Base-by-base conservation (phyloP, 768 basidiomycete genomes). In the Daedalea quercina region DNA sequence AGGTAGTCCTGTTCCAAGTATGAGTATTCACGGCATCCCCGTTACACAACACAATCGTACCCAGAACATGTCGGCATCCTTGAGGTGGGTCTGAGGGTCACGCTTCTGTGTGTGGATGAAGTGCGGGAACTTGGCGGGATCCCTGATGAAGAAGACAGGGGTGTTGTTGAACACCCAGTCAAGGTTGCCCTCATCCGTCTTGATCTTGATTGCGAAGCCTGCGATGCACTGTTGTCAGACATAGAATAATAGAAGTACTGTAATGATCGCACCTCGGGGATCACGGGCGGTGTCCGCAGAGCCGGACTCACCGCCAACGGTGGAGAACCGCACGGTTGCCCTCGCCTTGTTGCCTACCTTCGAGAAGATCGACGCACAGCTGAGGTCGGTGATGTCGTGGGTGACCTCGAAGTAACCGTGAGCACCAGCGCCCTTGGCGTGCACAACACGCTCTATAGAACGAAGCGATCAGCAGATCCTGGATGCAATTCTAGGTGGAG, bases 81-180 rank as follows among this genome's bases (percentile, higher is more conserved):
- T 92, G 61, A 94, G 69, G 70, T 97, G 90, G 8, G 93, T 94
- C 65, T 91, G 89, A 15, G 94, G 94, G 68, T 91, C 80, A 57
- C 87, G 81, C 75, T 94, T 94, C 66, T 90, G 88, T 25, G 91
- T 91, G 74, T 97, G 94, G 60, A 95, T 90, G 70, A 96, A 85
- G 73, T 96, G 90, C 43, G 90, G 85, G 78, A 95, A 96, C 70
- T 92, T 85, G 70, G 86, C 79, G 13, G 88, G 81, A 67, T 94
- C 84, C 60, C 85, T 81, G 68, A 96, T 81, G 75, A 91, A 87
- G 81, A 94, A 93, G 59, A 94, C 78, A 44, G 94, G 91, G 13
- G 89, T 91, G 74, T 93, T 92, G 73, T 92, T 90, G 82, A 86
- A 81, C 62, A 94, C 94, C 78, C 88, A 88, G 67, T 96, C 94